Evolutionary conservation across 768 basidiomycete genomes (phyloP).

Genomic region (Naganishia kalamii): DNA sequence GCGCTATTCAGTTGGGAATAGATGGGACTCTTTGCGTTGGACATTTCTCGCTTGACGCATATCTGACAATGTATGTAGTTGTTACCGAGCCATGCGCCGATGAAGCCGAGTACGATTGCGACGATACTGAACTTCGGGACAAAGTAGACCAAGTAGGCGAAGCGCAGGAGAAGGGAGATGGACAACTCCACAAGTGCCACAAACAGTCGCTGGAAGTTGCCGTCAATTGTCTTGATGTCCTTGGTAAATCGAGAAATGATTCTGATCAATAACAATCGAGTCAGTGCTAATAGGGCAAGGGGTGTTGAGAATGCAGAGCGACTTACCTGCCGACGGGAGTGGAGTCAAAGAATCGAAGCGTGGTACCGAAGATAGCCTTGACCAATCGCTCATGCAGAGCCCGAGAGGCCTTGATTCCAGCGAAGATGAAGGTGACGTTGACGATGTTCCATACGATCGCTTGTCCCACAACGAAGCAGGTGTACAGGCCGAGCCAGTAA

Average conservation of each 20-base stretch:
- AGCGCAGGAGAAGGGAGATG: slow-evolving; percentile 36
- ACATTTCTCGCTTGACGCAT: slow-evolving; percentile 50
- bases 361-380: slow-evolving; percentile 35
- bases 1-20: slow-evolving; percentile 56
- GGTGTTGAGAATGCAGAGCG: too few species aligned
- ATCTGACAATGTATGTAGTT: slow-evolving; percentile 58
- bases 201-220: slow-evolving; percentile 32
- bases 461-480: slow-evolving; percentile 32
- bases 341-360: slow-evolving; percentile 22
- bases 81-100: slow-evolving; percentile 53
- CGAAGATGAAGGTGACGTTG: slow-evolving; percentile 26
- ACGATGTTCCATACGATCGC: slow-evolving; percentile 14
- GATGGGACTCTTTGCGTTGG: slow-evolving; percentile 49
- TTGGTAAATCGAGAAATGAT: slow-evolving; percentile 45
- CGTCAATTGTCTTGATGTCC: slow-evolving; percentile 45
- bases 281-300: neutral
- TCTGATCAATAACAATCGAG: neutral
- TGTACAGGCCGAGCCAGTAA: slow-evolving; percentile 45
- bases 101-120: slow-evolving; percentile 39
- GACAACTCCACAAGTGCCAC: slow-evolving; percentile 34
- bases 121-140: slow-evolving; percentile 42
- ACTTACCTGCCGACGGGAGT: slow-evolving; percentile 26
- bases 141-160: slow-evolving; percentile 36
- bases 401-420: slow-evolving; percentile 39
- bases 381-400: slow-evolving; percentile 37